These are phyloP conservation scores for Pestalotiopsis sp. DNA, from an alignment of 2,329 filamentous ascomycete species.

Conservation along the genomic window DNA sequence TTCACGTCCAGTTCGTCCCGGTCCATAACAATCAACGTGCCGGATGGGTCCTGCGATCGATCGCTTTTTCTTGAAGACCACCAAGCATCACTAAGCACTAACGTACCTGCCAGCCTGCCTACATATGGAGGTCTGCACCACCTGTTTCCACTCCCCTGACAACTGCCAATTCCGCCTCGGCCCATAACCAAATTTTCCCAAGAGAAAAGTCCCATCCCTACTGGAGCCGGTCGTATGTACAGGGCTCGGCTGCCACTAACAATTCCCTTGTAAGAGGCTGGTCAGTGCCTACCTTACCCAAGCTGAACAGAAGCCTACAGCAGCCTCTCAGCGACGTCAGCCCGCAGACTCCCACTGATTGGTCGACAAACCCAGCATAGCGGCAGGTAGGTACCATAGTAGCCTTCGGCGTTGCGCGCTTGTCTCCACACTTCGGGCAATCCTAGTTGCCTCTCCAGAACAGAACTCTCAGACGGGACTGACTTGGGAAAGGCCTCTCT, in stretches of 20 bases:
- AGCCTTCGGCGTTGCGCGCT: background rate
- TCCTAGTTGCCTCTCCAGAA: slow-evolving; percentile 9
- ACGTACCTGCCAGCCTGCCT: background rate
- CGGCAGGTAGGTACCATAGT: background rate
- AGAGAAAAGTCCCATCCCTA: background rate
- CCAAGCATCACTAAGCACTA: background rate
- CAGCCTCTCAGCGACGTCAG: background rate
- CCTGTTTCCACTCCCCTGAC: background rate
- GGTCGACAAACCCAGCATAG: background rate
- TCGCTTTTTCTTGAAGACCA: background rate
- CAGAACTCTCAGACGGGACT: slow-evolving; percentile 8
- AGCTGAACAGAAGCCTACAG: background rate
- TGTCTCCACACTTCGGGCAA: slow-evolving; percentile 12
- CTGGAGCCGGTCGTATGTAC: background rate
- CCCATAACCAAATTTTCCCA: background rate
- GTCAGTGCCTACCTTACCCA: background rate
- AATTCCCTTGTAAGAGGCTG: background rate
- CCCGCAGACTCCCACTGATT: background rate
- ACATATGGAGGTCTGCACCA: background rate
- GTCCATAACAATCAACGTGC: background rate
- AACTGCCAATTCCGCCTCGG: background rate
- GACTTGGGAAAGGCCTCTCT: slow-evolving; percentile 15
- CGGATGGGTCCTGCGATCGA: background rate
- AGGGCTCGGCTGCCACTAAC: background rate
- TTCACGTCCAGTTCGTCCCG: background rate